phyloP scores from a whole-genome alignment of 2,329 filamentous ascomycete genomes.

The Fusarium veterinarium region DNA sequence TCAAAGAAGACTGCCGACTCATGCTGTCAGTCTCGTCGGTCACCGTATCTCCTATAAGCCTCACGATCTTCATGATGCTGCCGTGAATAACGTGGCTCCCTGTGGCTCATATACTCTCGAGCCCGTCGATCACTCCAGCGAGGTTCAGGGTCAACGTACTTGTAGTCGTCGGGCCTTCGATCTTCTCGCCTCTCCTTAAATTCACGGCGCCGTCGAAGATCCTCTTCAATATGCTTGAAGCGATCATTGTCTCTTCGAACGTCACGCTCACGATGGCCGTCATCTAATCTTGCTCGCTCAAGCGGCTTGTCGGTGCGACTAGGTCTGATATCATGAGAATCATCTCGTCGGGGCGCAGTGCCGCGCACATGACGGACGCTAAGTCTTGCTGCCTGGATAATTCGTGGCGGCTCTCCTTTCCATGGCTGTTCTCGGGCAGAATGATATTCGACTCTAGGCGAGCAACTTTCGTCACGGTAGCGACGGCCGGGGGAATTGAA shows the following conservation, averaged over 20 bases:
- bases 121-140: slow-evolving; percentile 35
- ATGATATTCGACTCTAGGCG: slow-evolving; percentile 16
- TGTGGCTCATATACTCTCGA: slow-evolving; percentile 33
- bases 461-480: slow-evolving; percentile 7
- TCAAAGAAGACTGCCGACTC: neutral
- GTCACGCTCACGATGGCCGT: slow-evolving; percentile 9
- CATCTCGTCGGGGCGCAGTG: slow-evolving; percentile 29
- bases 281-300: slow-evolving; percentile 29
- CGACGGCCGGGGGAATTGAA: slow-evolving; percentile 10
- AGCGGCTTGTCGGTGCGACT: slow-evolving; percentile 22
- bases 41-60: neutral
- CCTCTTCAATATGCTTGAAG: slow-evolving; percentile 30
- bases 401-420: slow-evolving; percentile 26
- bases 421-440: slow-evolving; percentile 18
- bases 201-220: slow-evolving; percentile 21
- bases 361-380: slow-evolving; percentile 31
- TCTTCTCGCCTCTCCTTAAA: slow-evolving; percentile 17
- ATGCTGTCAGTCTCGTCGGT: neutral
- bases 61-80: slow-evolving; percentile 1
- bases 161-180: neutral
- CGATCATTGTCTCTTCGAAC: slow-evolving; percentile 21
- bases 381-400: slow-evolving; percentile 27
- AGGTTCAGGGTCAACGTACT: slow-evolving; percentile 3
- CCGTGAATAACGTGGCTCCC: slow-evolving; percentile 5
- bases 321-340: slow-evolving; percentile 12